phyloP scores from a whole-genome alignment of 345 rosid genomes.

The Salix dunnii region DNA sequence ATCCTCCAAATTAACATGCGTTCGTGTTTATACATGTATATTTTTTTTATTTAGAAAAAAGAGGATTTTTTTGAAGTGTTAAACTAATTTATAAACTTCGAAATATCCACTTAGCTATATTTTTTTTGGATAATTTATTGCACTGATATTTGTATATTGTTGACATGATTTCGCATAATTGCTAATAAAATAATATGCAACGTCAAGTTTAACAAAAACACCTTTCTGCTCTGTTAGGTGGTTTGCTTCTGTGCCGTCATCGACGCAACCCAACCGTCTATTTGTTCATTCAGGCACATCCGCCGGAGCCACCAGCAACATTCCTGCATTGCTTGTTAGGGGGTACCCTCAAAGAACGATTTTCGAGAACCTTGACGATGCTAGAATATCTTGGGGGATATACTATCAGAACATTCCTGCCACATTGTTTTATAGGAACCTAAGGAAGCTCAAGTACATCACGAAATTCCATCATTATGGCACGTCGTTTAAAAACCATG shows the following conservation, averaged over 20 bases:
- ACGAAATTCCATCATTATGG: constrained; percentile 49
- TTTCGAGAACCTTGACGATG: constrained; percentile 57
- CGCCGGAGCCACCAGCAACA: constrained; percentile 85
- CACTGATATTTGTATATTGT: neutral
- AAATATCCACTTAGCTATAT: neutral
- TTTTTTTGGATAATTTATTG: neutral
- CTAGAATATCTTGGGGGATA: constrained; percentile 60
- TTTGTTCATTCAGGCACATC: constrained; percentile 78
- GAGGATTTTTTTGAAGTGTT: too few species aligned
- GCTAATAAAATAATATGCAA: neutral
- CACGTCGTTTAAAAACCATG: constrained; percentile 45
- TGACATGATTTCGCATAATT: neutral
- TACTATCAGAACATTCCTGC: constrained; percentile 91
- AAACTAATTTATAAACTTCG: too few species aligned
- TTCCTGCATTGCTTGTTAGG: constrained; percentile 39
- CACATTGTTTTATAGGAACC: constrained; percentile 57
- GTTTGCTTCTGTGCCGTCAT: constrained; percentile 86
- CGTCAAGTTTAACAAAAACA: accelerated
- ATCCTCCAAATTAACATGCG: neutral
- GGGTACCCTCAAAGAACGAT: constrained; percentile 87
- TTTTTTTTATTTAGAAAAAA: too few species aligned
- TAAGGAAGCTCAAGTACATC: constrained; percentile 66
- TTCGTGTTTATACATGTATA: too few species aligned
- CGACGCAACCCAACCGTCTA: constrained; percentile 84
- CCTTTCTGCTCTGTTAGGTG: constrained; percentile 34